A percentile compares a stretch with the other conserved stretches of the same genome.
These are phyloP conservation scores for Paracoccidioides lutzii DNA, from an alignment of 2,329 filamentous ascomycete genomes.

Conservation along the genomic window DNA sequence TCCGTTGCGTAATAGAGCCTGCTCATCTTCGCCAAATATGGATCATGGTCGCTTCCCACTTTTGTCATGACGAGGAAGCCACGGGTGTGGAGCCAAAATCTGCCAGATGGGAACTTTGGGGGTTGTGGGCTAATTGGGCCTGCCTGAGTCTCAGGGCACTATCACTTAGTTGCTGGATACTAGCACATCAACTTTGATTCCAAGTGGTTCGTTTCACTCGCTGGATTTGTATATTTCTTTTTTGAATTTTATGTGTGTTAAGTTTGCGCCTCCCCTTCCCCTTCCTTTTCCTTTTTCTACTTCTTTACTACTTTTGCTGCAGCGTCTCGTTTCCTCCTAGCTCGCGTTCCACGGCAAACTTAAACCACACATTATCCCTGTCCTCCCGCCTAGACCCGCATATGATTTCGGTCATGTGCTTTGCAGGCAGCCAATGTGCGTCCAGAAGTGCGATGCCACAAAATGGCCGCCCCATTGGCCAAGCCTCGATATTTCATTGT, in stretches of 20 bases:
- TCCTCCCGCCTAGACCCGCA: slow-evolving; percentile 13
- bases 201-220: neutral
- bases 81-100: neutral
- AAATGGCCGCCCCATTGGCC: neutral
- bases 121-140: neutral
- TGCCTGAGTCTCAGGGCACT: neutral
- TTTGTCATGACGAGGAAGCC: neutral
- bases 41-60: neutral
- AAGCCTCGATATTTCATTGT: slow-evolving; percentile 5
- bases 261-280: neutral
- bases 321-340: neutral
- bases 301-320: neutral
- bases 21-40: neutral
- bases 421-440: slow-evolving; percentile 7
- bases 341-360: neutral
- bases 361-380: slow-evolving; percentile 10
- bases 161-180: neutral
- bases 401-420: slow-evolving; percentile 12
- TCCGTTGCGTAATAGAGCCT: neutral
- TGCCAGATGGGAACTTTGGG: neutral
- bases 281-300: neutral
- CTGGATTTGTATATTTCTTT: neutral
- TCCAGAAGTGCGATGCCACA: neutral
- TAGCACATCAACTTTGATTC: neutral
- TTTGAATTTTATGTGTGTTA: neutral